Evolutionary conservation across 768 basidiomycete species (phyloP).

Genomic region (Solioccasus polychromus): DNA sequence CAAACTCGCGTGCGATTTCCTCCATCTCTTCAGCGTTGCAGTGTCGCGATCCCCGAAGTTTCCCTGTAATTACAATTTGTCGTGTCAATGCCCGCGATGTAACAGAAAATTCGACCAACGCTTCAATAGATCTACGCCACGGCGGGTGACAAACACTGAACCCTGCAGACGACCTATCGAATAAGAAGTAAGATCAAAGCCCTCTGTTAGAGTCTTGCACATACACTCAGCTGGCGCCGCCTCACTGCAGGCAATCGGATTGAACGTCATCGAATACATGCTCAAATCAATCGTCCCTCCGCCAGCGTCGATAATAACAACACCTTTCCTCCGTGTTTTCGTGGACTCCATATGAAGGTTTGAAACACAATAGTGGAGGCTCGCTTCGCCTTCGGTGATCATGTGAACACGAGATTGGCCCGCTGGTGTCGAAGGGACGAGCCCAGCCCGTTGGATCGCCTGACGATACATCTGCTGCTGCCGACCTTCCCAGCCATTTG

Average conservation of each 20-base stretch:
- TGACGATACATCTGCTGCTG: slow-evolving; percentile 23
- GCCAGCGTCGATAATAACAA: slow-evolving; percentile 29
- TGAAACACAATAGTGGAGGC: slow-evolving; percentile 36
- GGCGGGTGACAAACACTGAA: slow-evolving; percentile 44
- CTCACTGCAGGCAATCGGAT: slow-evolving; percentile 30
- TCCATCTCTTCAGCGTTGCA: slow-evolving; percentile 2
- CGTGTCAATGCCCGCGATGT: neutral
- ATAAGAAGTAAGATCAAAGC: too few species aligned
- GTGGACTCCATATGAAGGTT: too few species aligned
- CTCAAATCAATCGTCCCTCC: slow-evolving; percentile 35
- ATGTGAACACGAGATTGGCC: slow-evolving; percentile 19
- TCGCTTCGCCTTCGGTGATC: slow-evolving; percentile 23
- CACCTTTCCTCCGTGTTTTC: slow-evolving; percentile 25
- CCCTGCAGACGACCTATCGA: slow-evolving; percentile 42
- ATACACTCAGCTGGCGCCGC: slow-evolving; percentile 30
- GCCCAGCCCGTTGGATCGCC: slow-evolving; percentile 18
- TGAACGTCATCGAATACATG: slow-evolving; percentile 28
- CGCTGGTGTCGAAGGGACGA: slow-evolving; percentile 12
- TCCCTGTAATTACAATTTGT: slow-evolving; percentile 1
- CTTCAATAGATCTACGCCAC: slow-evolving; percentile 35
- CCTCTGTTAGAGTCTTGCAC: neutral
- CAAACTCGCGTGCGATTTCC: slow-evolving; percentile 3
- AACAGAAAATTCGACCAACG: slow-evolving; percentile 21
- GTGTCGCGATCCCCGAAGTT: slow-evolving; percentile 3
- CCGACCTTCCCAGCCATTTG: slow-evolving; percentile 28